phyloP scores from a whole-genome alignment of 768 basidiomycete species.

The Leccinum uliginosum region DNA sequence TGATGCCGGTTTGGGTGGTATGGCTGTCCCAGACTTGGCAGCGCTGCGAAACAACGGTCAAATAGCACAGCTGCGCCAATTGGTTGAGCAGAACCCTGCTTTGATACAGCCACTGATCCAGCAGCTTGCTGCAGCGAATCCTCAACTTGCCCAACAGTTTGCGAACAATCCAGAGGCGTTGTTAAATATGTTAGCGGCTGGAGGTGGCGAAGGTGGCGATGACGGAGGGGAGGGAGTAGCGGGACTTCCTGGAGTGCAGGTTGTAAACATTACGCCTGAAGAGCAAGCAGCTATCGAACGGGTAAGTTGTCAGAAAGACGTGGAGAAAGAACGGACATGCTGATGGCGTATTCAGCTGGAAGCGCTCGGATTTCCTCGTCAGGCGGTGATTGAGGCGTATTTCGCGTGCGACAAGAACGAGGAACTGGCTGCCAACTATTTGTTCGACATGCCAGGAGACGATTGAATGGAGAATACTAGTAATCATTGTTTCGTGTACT shows the following conservation, averaged over 20 bases:
- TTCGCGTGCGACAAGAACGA: slow-evolving; percentile 96
- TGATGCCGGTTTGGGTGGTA: slow-evolving; percentile 19
- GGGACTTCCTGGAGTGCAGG: slow-evolving; percentile 32
- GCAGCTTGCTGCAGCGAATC: slow-evolving; percentile 72
- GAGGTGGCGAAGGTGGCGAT: slow-evolving; percentile 35
- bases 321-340: background rate
- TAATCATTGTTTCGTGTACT: slow-evolving; percentile 1
- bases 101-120: slow-evolving; percentile 78
- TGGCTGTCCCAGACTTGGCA: slow-evolving; percentile 39
- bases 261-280: slow-evolving; percentile 77
- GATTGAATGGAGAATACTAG: background rate
- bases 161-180: slow-evolving; percentile 70
- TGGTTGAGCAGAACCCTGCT: slow-evolving; percentile 73
- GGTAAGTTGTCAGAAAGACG: slow-evolving; percentile 44
- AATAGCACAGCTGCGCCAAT: slow-evolving; percentile 66
- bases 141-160: slow-evolving; percentile 64
- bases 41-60: slow-evolving; percentile 60
- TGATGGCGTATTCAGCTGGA: slow-evolving; percentile 54
- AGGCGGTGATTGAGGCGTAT: slow-evolving; percentile 84
- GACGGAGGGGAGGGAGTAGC: slow-evolving; percentile 26
- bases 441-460: slow-evolving; percentile 77
- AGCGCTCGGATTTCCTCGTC: slow-evolving; percentile 80
- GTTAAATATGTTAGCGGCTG: slow-evolving; percentile 52
- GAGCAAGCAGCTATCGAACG: slow-evolving; percentile 87
- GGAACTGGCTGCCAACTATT: slow-evolving; percentile 89